Conservation (phyloP, 2,329 filamentous ascomycete genomes). For the Akanthomyces lecanii region DNA sequence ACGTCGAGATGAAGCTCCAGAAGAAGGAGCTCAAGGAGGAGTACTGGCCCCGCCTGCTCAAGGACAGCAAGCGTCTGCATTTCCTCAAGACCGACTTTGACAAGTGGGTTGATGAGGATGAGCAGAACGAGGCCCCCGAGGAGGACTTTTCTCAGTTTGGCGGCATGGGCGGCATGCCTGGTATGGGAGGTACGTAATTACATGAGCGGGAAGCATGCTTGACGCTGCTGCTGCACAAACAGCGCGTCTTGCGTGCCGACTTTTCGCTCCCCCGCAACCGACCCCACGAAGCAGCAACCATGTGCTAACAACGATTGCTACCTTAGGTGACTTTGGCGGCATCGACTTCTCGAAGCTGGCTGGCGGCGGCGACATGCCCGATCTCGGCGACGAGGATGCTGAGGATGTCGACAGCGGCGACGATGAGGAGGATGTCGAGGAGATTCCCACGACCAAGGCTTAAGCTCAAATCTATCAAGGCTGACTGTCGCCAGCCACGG, state of each 20-base stretch:
- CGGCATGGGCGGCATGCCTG: constrained; percentile 60
- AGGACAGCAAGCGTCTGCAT: constrained; percentile 84
- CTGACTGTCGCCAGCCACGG: constrained; percentile 7
- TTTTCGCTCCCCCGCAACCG: not conserved
- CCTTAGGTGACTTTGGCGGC: constrained; percentile 64
- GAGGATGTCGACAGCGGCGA: constrained; percentile 54
- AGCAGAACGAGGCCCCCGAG: constrained; percentile 85
- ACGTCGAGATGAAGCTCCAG: constrained; percentile 83
- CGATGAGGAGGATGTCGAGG: constrained; percentile 56
- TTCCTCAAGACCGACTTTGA: constrained; percentile 99
- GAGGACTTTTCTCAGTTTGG: constrained; percentile 71
- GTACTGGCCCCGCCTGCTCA: constrained; percentile 93
- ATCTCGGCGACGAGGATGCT: constrained; percentile 41
- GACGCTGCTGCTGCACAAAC: constrained; percentile 20
- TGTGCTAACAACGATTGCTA: not conserved
- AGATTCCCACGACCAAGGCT: constrained; percentile 35
- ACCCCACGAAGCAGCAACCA: not conserved
- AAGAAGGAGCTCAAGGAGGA: constrained; percentile 96
- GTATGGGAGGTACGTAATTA: constrained; percentile 49
- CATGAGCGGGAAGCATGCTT: not conserved
- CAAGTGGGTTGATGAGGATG: constrained; percentile 99
- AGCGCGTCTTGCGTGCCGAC: not conserved
- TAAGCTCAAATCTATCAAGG: constrained; percentile 14
- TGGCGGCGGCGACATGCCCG: constrained; percentile 46
- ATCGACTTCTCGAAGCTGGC: constrained; percentile 86